These are phyloP conservation scores for Fusarium sp. DNA, from an alignment of 2,329 filamentous ascomycete species.

Conservation along the genomic window DNA sequence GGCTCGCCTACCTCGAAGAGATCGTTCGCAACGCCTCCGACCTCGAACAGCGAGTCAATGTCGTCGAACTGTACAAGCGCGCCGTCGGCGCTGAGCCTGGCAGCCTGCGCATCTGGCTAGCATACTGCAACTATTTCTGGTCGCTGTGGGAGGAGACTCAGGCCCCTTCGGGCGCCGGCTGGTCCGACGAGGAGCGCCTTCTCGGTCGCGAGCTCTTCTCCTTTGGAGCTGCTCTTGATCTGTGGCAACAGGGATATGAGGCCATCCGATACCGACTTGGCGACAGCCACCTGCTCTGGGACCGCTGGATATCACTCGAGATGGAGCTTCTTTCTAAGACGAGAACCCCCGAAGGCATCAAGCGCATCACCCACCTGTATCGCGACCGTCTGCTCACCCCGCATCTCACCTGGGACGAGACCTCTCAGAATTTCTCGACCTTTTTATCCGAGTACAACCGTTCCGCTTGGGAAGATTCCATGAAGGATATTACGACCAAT, in stretches of 20 bases:
- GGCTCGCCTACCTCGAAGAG: conserved; percentile 82
- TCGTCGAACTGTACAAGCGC: conserved; percentile 78
- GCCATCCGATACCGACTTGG: conserved; percentile 78
- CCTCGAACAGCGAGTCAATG: conserved; percentile 73
- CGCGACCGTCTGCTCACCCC: conserved; percentile 77
- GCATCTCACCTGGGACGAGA: conserved; percentile 79
- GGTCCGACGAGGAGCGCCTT: conserved; percentile 74
- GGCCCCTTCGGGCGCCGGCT: conserved; percentile 60
- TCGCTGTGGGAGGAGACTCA: conserved; percentile 74
- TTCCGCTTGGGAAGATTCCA: conserved; percentile 76
- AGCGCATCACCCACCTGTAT: conserved; percentile 75
- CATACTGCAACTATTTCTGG: conserved; percentile 83
- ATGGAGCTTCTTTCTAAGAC: conserved; percentile 72
- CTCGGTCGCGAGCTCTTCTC: conserved; percentile 79
- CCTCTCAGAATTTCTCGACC: conserved; percentile 78
- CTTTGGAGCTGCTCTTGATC: conserved; percentile 71
- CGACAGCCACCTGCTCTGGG: conserved; percentile 83
- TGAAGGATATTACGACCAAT: conserved; percentile 73
- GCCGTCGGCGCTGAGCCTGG: conserved; percentile 78
- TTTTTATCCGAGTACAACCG: conserved; percentile 79
- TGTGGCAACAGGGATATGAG: conserved; percentile 78
- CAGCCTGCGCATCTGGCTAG: conserved; percentile 79
- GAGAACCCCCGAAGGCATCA: conserved; percentile 65
- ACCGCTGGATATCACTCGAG: conserved; percentile 79
- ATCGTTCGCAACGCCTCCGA: conserved; percentile 69